phyloP scores from a whole-genome alignment of 257 asterid species.

The Forsythia suspensa region DNA sequence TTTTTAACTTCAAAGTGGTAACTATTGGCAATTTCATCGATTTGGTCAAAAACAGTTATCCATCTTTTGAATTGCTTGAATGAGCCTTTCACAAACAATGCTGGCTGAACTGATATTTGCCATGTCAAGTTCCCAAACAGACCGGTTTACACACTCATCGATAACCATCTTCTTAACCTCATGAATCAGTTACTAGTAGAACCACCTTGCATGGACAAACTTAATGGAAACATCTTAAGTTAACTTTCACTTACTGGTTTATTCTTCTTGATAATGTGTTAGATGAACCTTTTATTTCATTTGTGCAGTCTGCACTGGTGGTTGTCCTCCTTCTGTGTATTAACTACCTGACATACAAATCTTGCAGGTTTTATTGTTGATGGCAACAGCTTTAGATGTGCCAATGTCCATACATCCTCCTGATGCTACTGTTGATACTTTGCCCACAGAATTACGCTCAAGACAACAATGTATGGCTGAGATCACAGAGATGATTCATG shows the following conservation, averaged over 20 bases:
- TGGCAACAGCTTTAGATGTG: constrained; percentile 90
- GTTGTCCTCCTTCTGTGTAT: constrained; percentile 3
- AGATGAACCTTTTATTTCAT: not conserved
- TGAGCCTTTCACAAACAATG: not conserved
- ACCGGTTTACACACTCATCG: not conserved
- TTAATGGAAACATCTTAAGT: not conserved
- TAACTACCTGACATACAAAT: constrained; percentile 9
- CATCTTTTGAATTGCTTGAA: not conserved
- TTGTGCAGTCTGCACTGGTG: not conserved
- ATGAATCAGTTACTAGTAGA: not conserved
- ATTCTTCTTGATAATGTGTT: not conserved
- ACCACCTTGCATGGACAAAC: not conserved
- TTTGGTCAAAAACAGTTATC: not conserved
- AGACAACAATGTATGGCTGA: constrained; percentile 90
- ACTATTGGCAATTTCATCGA: not conserved
- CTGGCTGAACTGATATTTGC: not conserved
- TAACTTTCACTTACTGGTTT: not conserved
- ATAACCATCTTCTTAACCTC: not conserved
- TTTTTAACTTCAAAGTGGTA: not conserved
- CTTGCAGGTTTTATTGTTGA: constrained; percentile 77
- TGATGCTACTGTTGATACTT: constrained; percentile 40
- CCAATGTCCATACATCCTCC: constrained; percentile 49
- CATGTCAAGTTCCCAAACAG: not conserved
- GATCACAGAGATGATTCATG: constrained; percentile 99
- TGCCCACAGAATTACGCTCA: constrained; percentile 65